Conservation (phyloP, 768 basidiomycete species). For the Lactifluus subvellereus region DNA sequence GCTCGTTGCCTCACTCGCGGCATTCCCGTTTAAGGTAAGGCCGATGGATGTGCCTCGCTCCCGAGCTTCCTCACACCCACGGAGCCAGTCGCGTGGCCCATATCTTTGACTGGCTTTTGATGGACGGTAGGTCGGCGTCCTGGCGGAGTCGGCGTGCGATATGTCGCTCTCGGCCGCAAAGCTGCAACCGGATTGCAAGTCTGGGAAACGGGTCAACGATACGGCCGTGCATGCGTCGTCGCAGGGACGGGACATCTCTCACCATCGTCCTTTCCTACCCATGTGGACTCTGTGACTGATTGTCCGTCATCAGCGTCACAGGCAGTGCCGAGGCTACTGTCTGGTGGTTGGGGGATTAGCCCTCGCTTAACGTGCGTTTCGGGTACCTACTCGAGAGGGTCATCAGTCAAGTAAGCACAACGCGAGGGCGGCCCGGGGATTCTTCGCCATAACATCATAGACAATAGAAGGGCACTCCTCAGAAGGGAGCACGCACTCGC, state of each 20-base stretch:
- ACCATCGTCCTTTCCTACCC: conserved; percentile 22
- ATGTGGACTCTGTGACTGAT: conserved; percentile 11
- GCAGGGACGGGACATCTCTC: neutral
- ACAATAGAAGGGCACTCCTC: conserved; percentile 20
- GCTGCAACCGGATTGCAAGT: conserved; percentile 15
- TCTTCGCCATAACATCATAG: conserved; percentile 23
- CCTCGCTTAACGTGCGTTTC: conserved; percentile 21
- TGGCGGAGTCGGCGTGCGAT: conserved; percentile 17
- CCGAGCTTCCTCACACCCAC: conserved; percentile 6
- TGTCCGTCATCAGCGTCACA: neutral
- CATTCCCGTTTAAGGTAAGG: neutral
- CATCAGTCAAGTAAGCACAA: conserved; percentile 19
- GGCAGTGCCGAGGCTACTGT: neutral
- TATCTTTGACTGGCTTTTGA: conserved; percentile 5
- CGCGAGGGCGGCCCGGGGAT: conserved; percentile 21
- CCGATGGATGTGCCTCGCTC: neutral
- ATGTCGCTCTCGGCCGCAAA: conserved; percentile 14
- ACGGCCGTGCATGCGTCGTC: neutral
- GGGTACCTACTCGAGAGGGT: conserved; percentile 22
- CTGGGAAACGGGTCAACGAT: conserved; percentile 4
- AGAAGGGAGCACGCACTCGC: conserved; percentile 10
- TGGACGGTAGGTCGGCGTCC: conserved; percentile 10
- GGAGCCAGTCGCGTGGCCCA: conserved; percentile 16
- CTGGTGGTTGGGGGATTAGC: conserved; percentile 14
- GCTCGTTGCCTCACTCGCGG: conserved; percentile 1